A percentile compares a stretch with the other conserved stretches of the same genome.
Conservation (phyloP, 2,329 filamentous ascomycete species). For the Beauveria medogensis region DNA sequence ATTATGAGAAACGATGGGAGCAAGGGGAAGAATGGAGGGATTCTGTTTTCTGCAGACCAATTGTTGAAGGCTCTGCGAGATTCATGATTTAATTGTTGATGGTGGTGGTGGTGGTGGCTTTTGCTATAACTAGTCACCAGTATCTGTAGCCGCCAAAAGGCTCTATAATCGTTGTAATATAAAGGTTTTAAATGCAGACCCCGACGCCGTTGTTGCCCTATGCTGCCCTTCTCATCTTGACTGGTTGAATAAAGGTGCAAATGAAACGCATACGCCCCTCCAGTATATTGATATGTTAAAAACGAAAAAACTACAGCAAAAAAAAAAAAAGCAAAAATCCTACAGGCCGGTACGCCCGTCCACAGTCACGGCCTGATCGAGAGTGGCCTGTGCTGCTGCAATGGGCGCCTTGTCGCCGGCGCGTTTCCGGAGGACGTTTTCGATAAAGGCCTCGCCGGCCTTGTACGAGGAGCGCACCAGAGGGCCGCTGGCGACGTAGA, state of each 20-base stretch:
- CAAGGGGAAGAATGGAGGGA: background rate
- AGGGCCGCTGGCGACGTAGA: constrained; percentile 92
- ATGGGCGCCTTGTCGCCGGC: constrained; percentile 35
- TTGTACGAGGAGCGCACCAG: constrained; percentile 95
- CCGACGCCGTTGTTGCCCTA: background rate
- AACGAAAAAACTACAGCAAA: background rate
- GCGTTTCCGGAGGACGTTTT: constrained; percentile 90
- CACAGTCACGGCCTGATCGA: constrained; percentile 33
- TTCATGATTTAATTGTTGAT: background rate
- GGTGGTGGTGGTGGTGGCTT: background rate
- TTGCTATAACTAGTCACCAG: too few species aligned
- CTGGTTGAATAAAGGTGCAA: background rate
- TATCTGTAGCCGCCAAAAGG: background rate
- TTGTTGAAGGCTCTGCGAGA: background rate
- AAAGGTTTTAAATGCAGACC: background rate
- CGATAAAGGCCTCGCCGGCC: constrained; percentile 95
- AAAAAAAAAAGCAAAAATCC: background rate
- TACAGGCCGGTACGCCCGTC: constrained; percentile 19
- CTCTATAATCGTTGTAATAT: background rate
- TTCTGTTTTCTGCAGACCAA: background rate
- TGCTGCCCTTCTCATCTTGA: background rate
- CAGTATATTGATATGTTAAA: constrained; percentile 1
- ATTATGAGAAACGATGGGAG: background rate
- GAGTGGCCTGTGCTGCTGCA: constrained; percentile 20
- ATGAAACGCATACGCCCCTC: background rate